Conservation (phyloP, 2,329 filamentous ascomycete species). For the Triangularia verruculosa region DNA sequence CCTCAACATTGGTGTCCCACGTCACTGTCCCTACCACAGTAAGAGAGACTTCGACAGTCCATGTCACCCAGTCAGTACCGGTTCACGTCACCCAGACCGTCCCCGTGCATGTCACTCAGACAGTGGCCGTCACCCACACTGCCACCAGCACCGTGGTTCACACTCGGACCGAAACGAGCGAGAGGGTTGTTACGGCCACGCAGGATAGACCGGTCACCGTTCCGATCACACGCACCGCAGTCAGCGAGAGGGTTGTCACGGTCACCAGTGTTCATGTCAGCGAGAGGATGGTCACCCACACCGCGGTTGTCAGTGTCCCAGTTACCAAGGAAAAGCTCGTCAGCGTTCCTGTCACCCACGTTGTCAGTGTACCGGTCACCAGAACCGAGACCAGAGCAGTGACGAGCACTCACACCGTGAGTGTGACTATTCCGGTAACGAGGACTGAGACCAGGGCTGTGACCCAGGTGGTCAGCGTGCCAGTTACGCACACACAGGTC, state of each 20-base stretch:
- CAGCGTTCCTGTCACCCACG: constrained; percentile 6
- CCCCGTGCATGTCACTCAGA: constrained; percentile 6
- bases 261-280: constrained; percentile 9
- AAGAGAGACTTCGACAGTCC: not conserved
- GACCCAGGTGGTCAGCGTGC: not conserved
- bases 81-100: constrained; percentile 1
- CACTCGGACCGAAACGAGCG: not conserved
- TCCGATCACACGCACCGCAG: constrained; percentile 1
- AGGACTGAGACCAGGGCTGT: not conserved
- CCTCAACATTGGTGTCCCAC: not conserved
- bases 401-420: not conserved
- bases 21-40: not conserved
- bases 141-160: not conserved
- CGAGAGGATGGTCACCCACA: constrained; percentile 2
- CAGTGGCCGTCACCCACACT: constrained; percentile 2
- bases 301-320: not conserved
- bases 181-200: not conserved
- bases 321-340: not conserved
- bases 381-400: not conserved
- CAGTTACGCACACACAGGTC: not conserved
- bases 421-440: constrained; percentile 3
- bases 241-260: constrained; percentile 4
- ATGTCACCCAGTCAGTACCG: not conserved
- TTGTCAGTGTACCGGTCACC: constrained; percentile 2
- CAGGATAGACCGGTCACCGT: constrained; percentile 3